Evolutionary conservation across 2,329 filamentous ascomycete genomes (phyloP).

Genomic region (Botrytis pseudocinerea): DNA sequence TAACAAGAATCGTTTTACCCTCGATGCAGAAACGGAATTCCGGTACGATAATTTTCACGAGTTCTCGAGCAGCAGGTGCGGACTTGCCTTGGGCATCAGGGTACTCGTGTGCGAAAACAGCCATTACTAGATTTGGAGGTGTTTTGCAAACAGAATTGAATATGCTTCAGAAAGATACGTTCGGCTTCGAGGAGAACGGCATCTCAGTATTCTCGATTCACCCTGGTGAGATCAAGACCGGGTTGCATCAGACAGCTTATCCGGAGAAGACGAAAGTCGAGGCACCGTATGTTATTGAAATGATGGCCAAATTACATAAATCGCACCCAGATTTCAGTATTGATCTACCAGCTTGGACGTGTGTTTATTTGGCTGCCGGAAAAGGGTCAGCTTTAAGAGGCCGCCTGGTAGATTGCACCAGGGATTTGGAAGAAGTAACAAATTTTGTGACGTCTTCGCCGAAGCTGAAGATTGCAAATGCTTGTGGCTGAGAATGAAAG

Average conservation of each 20-base stretch:
- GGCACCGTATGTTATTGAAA: slow-evolving; percentile 30
- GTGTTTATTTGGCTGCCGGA: slow-evolving; percentile 31
- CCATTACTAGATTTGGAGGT: slow-evolving; percentile 30
- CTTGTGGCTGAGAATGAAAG: slow-evolving; percentile 24
- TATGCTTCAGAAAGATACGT: slow-evolving; percentile 25
- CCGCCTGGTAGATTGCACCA: slow-evolving; percentile 29
- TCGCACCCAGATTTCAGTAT: slow-evolving; percentile 28
- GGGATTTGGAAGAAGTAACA: slow-evolving; percentile 31
- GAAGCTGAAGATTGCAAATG: slow-evolving; percentile 28
- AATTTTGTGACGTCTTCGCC: slow-evolving; percentile 23
- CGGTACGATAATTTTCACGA: slow-evolving; percentile 30
- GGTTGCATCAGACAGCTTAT: slow-evolving; percentile 28
- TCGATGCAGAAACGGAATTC: slow-evolving; percentile 28
- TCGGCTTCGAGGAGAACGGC: slow-evolving; percentile 25
- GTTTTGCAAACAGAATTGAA: slow-evolving; percentile 30
- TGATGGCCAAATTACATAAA: slow-evolving; percentile 28
- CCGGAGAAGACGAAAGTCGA: slow-evolving; percentile 30
- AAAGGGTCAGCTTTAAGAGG: slow-evolving; percentile 26
- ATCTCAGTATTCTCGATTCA: slow-evolving; percentile 32
- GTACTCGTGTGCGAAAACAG: slow-evolving; percentile 31
- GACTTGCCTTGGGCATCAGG: slow-evolving; percentile 31
- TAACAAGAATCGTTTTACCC: slow-evolving; percentile 30
- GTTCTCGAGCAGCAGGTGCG: slow-evolving; percentile 28
- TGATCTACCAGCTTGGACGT: slow-evolving; percentile 31
- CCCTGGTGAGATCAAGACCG: slow-evolving; percentile 30